Evolutionary conservation across 2,329 filamentous ascomycete genomes (phyloP).

Genomic region (Neophaeococcomyces mojaviensis): DNA sequence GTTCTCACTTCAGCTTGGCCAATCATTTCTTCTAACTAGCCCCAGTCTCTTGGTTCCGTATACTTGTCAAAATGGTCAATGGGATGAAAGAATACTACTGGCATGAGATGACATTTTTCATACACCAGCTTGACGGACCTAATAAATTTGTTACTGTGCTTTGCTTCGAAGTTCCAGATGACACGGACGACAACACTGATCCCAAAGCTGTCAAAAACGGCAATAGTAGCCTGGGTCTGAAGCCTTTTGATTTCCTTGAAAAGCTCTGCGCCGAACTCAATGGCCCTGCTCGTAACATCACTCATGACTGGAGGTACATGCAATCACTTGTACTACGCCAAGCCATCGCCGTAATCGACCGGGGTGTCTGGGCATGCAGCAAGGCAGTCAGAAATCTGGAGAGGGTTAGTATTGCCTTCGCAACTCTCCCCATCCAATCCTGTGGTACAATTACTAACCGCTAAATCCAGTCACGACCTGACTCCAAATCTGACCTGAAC

Average conservation of each 20-base stretch:
- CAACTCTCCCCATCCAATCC: neutral
- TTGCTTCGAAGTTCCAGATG: conserved; percentile 4
- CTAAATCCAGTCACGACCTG: neutral
- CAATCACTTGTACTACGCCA: neutral
- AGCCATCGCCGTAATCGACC: neutral
- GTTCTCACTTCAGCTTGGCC: neutral
- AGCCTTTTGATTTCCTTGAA: conserved; percentile 1
- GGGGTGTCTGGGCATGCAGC: neutral
- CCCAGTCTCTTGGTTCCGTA: conserved; percentile 1
- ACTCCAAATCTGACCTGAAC: neutral
- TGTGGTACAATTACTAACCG: too few species aligned
- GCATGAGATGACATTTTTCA: conserved; percentile 5
- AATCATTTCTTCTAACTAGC: neutral
- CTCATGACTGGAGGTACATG: conserved; percentile 3
- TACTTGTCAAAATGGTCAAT: conserved; percentile 3
- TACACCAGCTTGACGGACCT: neutral
- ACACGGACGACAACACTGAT: neutral
- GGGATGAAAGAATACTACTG: conserved; percentile 1
- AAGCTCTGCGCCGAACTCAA: neutral
- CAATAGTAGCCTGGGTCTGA: neutral
- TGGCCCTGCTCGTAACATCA: neutral
- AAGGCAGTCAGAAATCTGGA: conserved; percentile 1
- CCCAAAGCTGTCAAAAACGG: neutral
- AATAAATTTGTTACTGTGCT: neutral
- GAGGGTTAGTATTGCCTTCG: neutral